Evolutionary conservation across 345 rosid species (phyloP), one percentile per base, ranked within the genome.

Genomic region (Bruguiera parviflora): DNA sequence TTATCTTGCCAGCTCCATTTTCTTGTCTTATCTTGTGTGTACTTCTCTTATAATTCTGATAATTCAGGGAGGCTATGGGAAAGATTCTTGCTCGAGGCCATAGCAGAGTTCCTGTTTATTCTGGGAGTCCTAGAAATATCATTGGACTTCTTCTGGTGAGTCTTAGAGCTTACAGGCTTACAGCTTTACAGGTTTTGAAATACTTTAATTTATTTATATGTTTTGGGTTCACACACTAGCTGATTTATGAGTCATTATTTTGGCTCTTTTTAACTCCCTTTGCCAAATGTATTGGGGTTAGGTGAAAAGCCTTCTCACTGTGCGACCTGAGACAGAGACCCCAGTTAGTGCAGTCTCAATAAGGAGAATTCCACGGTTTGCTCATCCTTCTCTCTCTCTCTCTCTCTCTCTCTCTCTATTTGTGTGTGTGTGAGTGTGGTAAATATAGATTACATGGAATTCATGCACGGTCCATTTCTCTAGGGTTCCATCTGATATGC

Each of bases 401-500:
- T 25, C 20, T 27, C 8, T 31, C 16, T 25, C 20, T 8, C 28
- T 31, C 25, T 53, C 8, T 3, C 47, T 20, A 53, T 8, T 53
- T 21, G 58, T 21, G 8, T 53, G 5, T 53, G 8, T 8, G 37
- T 19, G 60, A 43, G 39, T 62, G 71, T 27, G 33, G 31, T 43
- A 19, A 21, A 53, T 53, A n/a, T 21, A 21, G 21, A 21, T 53
- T n/a, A 11, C 58, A 56, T 1, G 58, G 25, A 53, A 53, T 11
- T 53, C 27, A 53, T 27, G 13, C 28, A 9, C 0, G 10, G 8
- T 25, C 53, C 49, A 32, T 63, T 68, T 74, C 29, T 58, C 68
- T 85, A 94, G 98, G 83, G 98, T 94, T 71, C 98, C 97, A 4
- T 85, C 89, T 62, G 89, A 92, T 82, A 91, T 94, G 96, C 98